Evolutionary conservation across 345 rosid species (phyloP).

Genomic region (Jatropha curcas): DNA sequence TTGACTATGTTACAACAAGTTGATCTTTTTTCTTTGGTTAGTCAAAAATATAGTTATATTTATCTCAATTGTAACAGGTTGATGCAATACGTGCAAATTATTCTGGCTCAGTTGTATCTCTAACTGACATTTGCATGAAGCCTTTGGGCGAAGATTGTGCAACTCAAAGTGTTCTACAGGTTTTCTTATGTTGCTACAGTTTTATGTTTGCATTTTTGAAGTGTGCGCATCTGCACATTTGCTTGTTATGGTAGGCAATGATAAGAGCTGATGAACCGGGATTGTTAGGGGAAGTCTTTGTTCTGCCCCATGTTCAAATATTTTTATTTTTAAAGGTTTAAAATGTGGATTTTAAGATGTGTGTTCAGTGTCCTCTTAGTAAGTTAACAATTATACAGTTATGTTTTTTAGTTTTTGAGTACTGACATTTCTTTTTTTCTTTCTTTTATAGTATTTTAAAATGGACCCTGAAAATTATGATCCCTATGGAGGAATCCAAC

Average conservation of each 20-base stretch:
- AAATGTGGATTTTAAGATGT: conserved; percentile 5
- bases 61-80: conserved; percentile 16
- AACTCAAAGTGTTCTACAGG: conserved; percentile 32
- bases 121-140: conserved; percentile 33
- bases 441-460: conserved; percentile 26
- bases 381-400: conserved; percentile 1
- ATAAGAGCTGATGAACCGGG: conserved; percentile 4
- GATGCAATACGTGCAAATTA: conserved; percentile 25
- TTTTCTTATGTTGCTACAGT: conserved; percentile 11
- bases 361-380: not conserved
- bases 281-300: not conserved
- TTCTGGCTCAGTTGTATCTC: conserved; percentile 27
- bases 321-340: not conserved
- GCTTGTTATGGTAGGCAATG: not conserved
- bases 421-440: conserved; percentile 19
- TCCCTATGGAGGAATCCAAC: conserved; percentile 29
- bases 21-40: not conserved
- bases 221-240: not conserved
- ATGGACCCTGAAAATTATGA: conserved; percentile 29
- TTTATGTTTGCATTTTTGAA: conserved; percentile 3
- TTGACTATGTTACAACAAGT: not conserved
- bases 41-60: not conserved
- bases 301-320: conserved; percentile 1
- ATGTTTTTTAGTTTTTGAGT: not conserved
- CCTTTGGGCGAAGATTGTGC: conserved; percentile 33